Conservation (phyloP, 768 basidiomycete genomes). For the Cyathus striatus region DNA sequence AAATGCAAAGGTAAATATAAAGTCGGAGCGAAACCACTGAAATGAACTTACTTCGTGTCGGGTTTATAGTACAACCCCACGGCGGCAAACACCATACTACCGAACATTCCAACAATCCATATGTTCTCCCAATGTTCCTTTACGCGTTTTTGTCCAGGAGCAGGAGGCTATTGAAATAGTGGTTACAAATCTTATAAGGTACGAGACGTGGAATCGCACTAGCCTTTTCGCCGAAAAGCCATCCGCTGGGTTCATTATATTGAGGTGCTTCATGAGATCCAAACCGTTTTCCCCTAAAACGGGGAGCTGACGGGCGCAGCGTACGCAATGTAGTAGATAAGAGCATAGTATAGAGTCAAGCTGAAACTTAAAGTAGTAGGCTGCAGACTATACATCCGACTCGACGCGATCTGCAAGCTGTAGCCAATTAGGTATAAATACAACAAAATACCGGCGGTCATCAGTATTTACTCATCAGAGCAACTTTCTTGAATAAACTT, state of each 20-base stretch:
- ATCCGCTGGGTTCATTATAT: conserved; percentile 86
- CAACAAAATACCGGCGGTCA: too few species aligned
- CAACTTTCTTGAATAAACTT: too few species aligned
- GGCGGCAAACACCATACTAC: conserved; percentile 69
- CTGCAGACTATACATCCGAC: too few species aligned
- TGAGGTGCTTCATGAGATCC: conserved; percentile 77
- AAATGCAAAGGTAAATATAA: background rate
- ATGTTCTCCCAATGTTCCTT: conserved; percentile 89
- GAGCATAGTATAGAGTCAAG: too few species aligned
- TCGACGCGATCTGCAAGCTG: too few species aligned
- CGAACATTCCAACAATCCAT: conserved; percentile 92
- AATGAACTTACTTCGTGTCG: conserved; percentile 70
- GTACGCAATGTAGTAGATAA: conserved; percentile 46
- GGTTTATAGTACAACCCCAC: conserved; percentile 89
- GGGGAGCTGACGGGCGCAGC: conserved; percentile 31
- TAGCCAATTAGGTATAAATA: too few species aligned
- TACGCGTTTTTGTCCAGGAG: conserved; percentile 78
- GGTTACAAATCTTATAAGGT: background rate
- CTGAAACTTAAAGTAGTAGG: too few species aligned
- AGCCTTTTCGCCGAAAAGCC: conserved; percentile 88
- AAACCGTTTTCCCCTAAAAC: conserved; percentile 38
- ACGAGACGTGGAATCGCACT: conserved; percentile 7
- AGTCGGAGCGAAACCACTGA: background rate
- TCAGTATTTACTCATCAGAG: too few species aligned
- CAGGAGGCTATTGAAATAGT: conserved; percentile 54